Evolutionary conservation across 1,284 basidiomycete genomes (phyloP).

Genomic region (Crocinoboletus sp.): DNA sequence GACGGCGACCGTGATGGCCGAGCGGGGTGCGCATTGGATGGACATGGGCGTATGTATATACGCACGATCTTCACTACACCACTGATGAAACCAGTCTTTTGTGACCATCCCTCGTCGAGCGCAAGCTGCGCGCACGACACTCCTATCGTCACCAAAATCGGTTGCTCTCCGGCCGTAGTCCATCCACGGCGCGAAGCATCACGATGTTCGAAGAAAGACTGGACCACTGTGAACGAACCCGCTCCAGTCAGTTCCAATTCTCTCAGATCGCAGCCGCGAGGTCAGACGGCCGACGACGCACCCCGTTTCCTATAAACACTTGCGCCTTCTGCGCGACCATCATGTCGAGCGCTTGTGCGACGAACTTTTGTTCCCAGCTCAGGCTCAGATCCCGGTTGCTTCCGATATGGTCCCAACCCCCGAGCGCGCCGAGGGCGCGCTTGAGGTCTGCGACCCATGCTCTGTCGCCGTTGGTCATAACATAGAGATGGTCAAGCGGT

Average conservation of each 20-base stretch:
- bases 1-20: too few species aligned
- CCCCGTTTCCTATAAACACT: constrained; percentile 43
- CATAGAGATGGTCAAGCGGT: constrained; percentile 35
- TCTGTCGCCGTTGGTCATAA: constrained; percentile 52
- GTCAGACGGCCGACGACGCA: constrained; percentile 5
- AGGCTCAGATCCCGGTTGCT: constrained; percentile 35
- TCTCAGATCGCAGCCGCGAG: too few species aligned
- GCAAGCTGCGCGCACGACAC: too few species aligned
- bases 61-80: too few species aligned
- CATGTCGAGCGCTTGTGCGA: constrained; percentile 43
- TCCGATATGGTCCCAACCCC: constrained; percentile 18
- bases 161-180: constrained; percentile 13
- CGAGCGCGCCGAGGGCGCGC: constrained; percentile 33
- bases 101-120: too few species aligned
- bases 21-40: too few species aligned
- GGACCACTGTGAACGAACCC: constrained; percentile 40
- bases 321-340: constrained; percentile 39
- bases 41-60: too few species aligned
- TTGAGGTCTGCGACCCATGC: constrained; percentile 45
- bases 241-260: constrained; percentile 2
- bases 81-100: too few species aligned
- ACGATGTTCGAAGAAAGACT: constrained; percentile 49
- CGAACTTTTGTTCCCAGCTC: constrained; percentile 37
- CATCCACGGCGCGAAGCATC: constrained; percentile 40
- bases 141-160: constrained; percentile 30